Conservation (phyloP, 2,329 filamentous ascomycete genomes). For the Aspergillus niger region DNA sequence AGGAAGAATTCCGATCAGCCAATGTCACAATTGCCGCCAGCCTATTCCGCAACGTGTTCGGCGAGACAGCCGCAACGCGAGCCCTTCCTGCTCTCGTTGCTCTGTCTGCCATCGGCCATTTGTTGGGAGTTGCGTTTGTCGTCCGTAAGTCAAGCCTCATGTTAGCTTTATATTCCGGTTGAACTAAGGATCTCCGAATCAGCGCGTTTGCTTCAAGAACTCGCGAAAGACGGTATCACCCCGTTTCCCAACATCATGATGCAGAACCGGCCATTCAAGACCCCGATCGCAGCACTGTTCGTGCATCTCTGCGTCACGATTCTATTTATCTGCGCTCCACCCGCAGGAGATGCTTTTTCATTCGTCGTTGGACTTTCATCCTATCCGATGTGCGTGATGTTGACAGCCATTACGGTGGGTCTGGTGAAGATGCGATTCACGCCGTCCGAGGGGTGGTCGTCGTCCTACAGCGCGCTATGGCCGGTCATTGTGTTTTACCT, state of each 20-base stretch:
- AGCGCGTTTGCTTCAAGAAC: slow-evolving; percentile 28
- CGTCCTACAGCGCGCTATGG: slow-evolving; percentile 21
- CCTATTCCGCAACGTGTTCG: slow-evolving; percentile 48
- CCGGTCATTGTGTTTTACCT: slow-evolving; percentile 21
- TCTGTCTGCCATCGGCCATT: slow-evolving; percentile 27
- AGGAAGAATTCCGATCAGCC: slow-evolving; percentile 52
- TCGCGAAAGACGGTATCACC: slow-evolving; percentile 28
- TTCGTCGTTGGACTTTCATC: slow-evolving; percentile 26
- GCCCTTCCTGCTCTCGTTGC: slow-evolving; percentile 25
- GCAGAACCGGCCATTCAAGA: slow-evolving; percentile 27
- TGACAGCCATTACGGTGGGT: slow-evolving; percentile 21
- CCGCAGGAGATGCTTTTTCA: slow-evolving; percentile 26
- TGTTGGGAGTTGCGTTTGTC: slow-evolving; percentile 25
- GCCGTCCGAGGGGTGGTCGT: slow-evolving; percentile 12
- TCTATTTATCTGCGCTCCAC: slow-evolving; percentile 27
- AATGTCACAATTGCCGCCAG: slow-evolving; percentile 55
- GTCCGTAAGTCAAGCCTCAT: slow-evolving; percentile 17
- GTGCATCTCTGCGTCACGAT: slow-evolving; percentile 24
- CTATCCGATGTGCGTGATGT: slow-evolving; percentile 22
- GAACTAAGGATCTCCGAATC: not conserved
- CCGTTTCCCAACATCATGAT: slow-evolving; percentile 27
- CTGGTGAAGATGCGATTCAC: slow-evolving; percentile 21
- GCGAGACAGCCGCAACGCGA: slow-evolving; percentile 38
- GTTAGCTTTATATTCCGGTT: not conserved
- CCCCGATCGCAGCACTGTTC: slow-evolving; percentile 18